Percentiles rank a stretch among this genome's conserved stretches.
Conservation (phyloP, 257 asterid genomes). For the Penstemon davidsonii region DNA sequence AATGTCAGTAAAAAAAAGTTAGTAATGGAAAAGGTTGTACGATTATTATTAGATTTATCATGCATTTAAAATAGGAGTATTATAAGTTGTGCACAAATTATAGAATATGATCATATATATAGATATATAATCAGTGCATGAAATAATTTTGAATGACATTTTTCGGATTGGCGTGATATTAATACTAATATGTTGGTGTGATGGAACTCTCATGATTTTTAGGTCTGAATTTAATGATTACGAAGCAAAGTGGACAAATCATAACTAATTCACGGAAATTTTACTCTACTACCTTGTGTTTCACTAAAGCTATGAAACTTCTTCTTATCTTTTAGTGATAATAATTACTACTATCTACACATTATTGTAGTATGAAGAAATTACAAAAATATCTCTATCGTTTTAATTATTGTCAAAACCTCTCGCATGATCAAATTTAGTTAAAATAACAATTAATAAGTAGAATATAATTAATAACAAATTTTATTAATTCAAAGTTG, state of each 20-base stretch:
- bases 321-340: background rate
- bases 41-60: no score
- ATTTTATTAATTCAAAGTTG: no score
- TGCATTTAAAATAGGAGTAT: background rate
- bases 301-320: background rate
- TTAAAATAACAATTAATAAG: no score
- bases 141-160: background rate
- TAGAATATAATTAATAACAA: no score
- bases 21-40: no score
- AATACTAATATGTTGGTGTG: slow-evolving; percentile 35
- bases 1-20: no score
- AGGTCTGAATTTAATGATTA: slow-evolving; percentile 34
- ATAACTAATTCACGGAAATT: slow-evolving; percentile 1
- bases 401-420: no score
- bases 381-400: no score
- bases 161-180: slow-evolving; percentile 31
- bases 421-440: no score
- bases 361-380: no score
- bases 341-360: no score
- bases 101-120: background rate
- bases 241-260: slow-evolving; percentile 28
- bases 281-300: slow-evolving; percentile 3
- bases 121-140: no score
- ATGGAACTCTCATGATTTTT: slow-evolving; percentile 35
- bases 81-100: background rate